These are phyloP conservation scores for Fusarium transvaalense DNA, from an alignment of 2,329 filamentous ascomycete genomes.

Conservation along the genomic window DNA sequence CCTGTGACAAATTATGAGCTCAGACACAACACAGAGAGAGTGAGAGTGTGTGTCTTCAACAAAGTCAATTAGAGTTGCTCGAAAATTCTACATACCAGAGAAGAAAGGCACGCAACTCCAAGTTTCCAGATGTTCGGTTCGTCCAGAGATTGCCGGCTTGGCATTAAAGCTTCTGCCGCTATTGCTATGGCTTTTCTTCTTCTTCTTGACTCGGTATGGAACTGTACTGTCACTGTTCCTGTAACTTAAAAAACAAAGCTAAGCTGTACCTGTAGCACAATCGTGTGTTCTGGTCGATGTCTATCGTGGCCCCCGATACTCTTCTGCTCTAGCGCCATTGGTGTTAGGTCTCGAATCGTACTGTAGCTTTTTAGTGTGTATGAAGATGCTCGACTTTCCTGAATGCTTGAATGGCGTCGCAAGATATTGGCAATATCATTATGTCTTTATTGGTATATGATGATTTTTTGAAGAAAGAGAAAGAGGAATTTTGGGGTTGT, in stretches of 20 bases:
- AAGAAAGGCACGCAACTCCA: not conserved
- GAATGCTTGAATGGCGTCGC: not conserved
- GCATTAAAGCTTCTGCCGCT: constrained; percentile 21
- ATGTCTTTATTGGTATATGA: not conserved
- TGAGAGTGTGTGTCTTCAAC: not conserved
- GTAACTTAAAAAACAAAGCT: constrained; percentile 22
- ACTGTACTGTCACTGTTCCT: constrained; percentile 31
- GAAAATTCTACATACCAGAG: constrained; percentile 15
- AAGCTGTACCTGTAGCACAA: constrained; percentile 4
- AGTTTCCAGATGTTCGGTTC: constrained; percentile 32
- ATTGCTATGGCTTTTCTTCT: constrained; percentile 6
- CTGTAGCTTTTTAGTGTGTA: constrained; percentile 5
- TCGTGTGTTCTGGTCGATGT: constrained; percentile 16
- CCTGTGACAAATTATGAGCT: constrained; percentile 6
- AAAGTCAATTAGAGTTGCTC: constrained; percentile 18
- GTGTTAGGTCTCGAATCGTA: constrained; percentile 24
- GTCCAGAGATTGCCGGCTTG: constrained; percentile 35
- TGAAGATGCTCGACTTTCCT: constrained; percentile 5
- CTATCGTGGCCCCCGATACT: constrained; percentile 24
- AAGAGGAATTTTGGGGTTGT: constrained; percentile 1
- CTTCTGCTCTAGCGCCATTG: constrained; percentile 5
- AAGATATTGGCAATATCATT: not conserved
- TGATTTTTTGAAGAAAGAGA: not conserved
- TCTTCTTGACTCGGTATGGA: constrained; percentile 1
- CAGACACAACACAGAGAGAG: not conserved